Evolutionary conservation across 768 basidiomycete genomes (phyloP).

Genomic region (Pulveroboletus sp.): DNA sequence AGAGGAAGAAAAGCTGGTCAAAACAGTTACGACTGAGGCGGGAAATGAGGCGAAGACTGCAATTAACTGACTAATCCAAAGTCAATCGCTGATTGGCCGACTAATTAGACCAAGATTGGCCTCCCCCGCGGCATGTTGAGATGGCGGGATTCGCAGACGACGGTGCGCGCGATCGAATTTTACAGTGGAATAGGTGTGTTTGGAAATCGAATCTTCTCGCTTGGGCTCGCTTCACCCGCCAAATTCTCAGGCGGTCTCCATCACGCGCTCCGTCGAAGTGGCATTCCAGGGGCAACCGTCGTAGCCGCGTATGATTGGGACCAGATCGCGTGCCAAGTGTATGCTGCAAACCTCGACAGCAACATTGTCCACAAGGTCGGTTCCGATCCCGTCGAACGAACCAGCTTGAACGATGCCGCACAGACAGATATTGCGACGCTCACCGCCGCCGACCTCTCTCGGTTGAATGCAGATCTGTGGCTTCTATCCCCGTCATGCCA

Average conservation of each 20-base stretch:
- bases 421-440: conserved; percentile 63
- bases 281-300: conserved; percentile 40
- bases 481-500: conserved; percentile 81
- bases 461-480: conserved; percentile 60
- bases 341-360: conserved; percentile 54
- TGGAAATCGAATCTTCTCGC: not conserved
- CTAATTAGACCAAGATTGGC: conserved; percentile 2
- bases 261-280: conserved; percentile 55
- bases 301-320: conserved; percentile 83
- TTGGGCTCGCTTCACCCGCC: not conserved
- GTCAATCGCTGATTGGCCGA: conserved; percentile 5
- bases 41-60: conserved; percentile 14
- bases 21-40: conserved; percentile 1
- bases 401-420: conserved; percentile 1
- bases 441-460: conserved; percentile 42
- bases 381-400: not conserved
- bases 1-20: conserved; percentile 2
- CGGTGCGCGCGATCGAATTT: conserved; percentile 50
- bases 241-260: conserved; percentile 60
- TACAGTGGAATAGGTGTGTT: conserved; percentile 72
- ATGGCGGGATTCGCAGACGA: conserved; percentile 8
- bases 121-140: not conserved
- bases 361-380: conserved; percentile 39
- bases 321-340: conserved; percentile 66
- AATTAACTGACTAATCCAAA: conserved; percentile 21